phyloP scores from a whole-genome alignment of 192 early-diverging fungal genomes.

The Geranomyces michiganensis region DNA sequence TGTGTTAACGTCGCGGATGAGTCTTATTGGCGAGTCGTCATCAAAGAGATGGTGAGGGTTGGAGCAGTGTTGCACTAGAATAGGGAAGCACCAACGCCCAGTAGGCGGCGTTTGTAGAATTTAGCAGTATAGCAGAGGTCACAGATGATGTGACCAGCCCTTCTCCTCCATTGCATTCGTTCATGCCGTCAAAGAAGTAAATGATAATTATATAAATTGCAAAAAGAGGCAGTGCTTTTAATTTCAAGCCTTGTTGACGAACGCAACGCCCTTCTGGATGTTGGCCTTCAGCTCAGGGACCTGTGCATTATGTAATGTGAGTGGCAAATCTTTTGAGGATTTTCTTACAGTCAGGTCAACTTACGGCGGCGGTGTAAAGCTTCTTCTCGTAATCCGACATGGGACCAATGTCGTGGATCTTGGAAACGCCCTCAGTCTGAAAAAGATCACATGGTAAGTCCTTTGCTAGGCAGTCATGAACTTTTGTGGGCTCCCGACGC shows the following conservation, averaged over 20 bases:
- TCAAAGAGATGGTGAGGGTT: background rate
- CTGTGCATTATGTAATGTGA: too few species aligned
- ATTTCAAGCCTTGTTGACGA: conserved; percentile 62
- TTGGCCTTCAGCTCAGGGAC: conserved; percentile 85
- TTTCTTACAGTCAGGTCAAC: too few species aligned
- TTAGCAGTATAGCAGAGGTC: too few species aligned
- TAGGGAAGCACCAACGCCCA: too few species aligned
- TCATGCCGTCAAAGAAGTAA: too few species aligned
- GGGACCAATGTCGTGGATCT: conserved; percentile 81
- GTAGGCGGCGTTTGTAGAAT: too few species aligned
- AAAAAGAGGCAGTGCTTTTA: too few species aligned
- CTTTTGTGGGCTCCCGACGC: too few species aligned
- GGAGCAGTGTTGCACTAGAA: background rate
- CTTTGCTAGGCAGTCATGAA: background rate
- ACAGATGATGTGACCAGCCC: too few species aligned
- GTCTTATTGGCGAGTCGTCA: background rate
- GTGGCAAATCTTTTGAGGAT: too few species aligned
- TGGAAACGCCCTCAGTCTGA: conserved; percentile 69
- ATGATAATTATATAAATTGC: too few species aligned
- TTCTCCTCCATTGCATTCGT: too few species aligned
- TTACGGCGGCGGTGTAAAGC: conserved; percentile 67
- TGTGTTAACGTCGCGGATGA: conserved; percentile 1
- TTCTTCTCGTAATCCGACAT: conserved; percentile 79
- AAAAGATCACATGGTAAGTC: background rate
- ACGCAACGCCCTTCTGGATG: conserved; percentile 85